phyloP scores from a whole-genome alignment of 805 yeast genomes.

The Ogataea populi-albae region DNA sequence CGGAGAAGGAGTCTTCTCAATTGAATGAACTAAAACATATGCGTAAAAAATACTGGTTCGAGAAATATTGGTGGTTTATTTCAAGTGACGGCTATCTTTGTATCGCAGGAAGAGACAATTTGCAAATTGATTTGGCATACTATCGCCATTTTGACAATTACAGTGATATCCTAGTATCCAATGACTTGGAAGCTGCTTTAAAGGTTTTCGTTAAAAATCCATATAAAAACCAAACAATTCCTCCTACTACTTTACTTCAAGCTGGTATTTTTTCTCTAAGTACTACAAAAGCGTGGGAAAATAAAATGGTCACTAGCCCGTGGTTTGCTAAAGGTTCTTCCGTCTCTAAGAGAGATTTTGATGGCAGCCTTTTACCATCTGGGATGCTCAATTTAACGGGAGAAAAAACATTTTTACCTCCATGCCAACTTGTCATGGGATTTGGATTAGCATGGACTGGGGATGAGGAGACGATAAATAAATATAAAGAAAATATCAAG shows the following conservation, averaged over 20 bases:
- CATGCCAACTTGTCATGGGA: slow-evolving; percentile 88
- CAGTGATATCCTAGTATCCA: slow-evolving; percentile 68
- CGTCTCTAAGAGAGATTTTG: slow-evolving; percentile 66
- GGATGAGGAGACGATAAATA: slow-evolving; percentile 46
- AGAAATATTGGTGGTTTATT: slow-evolving; percentile 92
- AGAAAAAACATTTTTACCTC: slow-evolving; percentile 60
- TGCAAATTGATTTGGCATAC: slow-evolving; percentile 78
- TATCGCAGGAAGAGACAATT: slow-evolving; percentile 78
- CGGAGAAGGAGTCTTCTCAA: slow-evolving; percentile 56
- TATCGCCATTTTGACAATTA: slow-evolving; percentile 68
- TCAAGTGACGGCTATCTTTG: slow-evolving; percentile 85
- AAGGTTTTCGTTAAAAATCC: slow-evolving; percentile 83
- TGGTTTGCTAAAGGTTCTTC: slow-evolving; percentile 77
- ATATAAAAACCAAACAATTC: slow-evolving; percentile 61
- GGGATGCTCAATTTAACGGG: slow-evolving; percentile 58
- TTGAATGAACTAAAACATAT: slow-evolving; percentile 49
- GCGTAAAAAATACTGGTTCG: slow-evolving; percentile 84
- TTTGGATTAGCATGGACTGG: slow-evolving; percentile 77
- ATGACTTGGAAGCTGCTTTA: slow-evolving; percentile 71
- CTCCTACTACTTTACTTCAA: slow-evolving; percentile 85
- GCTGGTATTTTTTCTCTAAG: slow-evolving; percentile 86
- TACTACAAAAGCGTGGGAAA: slow-evolving; percentile 86
- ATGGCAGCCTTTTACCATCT: slow-evolving; percentile 53
- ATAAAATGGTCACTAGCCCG: slow-evolving; percentile 75
- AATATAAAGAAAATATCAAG: slow-evolving; percentile 31